Evolutionary conservation across 192 early-diverging fungal species (phyloP).

Genomic region (Thamnidium elegans): DNA sequence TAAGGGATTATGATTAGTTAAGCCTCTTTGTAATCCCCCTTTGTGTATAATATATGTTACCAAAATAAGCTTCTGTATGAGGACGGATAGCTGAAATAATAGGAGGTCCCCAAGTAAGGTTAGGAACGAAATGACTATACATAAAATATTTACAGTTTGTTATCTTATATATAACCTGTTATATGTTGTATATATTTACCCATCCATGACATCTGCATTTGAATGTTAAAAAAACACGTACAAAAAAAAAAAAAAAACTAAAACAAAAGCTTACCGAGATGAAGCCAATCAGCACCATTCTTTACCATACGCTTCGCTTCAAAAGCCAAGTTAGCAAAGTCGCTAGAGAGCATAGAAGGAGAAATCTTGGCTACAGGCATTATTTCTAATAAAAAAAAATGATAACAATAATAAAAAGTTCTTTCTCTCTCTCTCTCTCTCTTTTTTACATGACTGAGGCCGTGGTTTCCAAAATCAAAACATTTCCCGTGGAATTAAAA

Average conservation of each 20-base stretch:
- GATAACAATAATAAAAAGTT: conserved; percentile 1
- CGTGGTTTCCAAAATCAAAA: too few species aligned
- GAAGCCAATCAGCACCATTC: conserved; percentile 90
- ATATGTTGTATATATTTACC: conserved; percentile 46
- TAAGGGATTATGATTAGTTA: neutral
- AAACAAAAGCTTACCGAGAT: conserved; percentile 60
- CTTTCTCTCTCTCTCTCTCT: too few species aligned
- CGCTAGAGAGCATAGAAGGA: conserved; percentile 87
- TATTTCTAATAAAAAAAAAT: neutral
- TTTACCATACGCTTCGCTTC: conserved; percentile 87
- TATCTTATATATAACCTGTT: neutral
- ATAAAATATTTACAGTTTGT: neutral
- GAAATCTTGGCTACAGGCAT: conserved; percentile 83
- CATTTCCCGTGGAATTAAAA: too few species aligned
- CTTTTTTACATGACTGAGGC: too few species aligned
- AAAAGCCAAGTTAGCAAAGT: conserved; percentile 81
- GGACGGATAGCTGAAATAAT: conserved; percentile 83
- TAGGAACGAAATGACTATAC: conserved; percentile 93
- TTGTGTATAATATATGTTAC: conserved; percentile 32
- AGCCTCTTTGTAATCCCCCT: neutral
- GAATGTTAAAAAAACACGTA: neutral
- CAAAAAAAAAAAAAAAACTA: conserved; percentile 4
- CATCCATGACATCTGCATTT: conserved; percentile 86
- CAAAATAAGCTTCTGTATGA: conserved; percentile 88
- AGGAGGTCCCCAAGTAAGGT: conserved; percentile 92